Conservation (phyloP, 2,329 filamentous ascomycete genomes). For the Westerdykella aurantiaca region DNA sequence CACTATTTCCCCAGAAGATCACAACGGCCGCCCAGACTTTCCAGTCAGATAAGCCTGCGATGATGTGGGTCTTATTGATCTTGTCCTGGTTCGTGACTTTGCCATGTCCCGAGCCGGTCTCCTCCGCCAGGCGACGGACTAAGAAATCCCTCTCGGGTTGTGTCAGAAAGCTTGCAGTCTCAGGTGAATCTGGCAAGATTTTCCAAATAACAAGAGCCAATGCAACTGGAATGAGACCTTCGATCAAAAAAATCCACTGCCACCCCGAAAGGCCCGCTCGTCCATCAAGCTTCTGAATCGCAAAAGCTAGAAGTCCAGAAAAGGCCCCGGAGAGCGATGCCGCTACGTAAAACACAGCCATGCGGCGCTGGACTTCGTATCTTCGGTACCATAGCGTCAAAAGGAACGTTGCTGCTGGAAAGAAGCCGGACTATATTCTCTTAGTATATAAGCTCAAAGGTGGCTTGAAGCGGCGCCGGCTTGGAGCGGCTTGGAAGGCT, state of each 20-base stretch:
- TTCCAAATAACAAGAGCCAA: slow-evolving; percentile 48
- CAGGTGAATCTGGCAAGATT: slow-evolving; percentile 47
- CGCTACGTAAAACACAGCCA: slow-evolving; percentile 33
- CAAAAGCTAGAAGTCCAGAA: slow-evolving; percentile 32
- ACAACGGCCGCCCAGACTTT: slow-evolving; percentile 30
- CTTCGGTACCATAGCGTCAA: slow-evolving; percentile 34
- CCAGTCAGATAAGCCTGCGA: slow-evolving; percentile 43
- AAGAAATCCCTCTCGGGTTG: slow-evolving; percentile 31
- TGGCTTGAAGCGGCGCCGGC: background rate
- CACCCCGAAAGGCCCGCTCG: slow-evolving; percentile 23
- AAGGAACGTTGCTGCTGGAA: slow-evolving; percentile 56
- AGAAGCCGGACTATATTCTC: slow-evolving; percentile 47
- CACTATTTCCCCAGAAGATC: slow-evolving; percentile 37
- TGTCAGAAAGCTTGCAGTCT: slow-evolving; percentile 36
- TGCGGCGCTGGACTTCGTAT: slow-evolving; percentile 31
- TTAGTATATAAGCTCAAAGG: slow-evolving; percentile 7
- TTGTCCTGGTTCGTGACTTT: slow-evolving; percentile 46
- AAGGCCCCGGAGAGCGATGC: slow-evolving; percentile 32
- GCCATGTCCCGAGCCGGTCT: slow-evolving; percentile 45
- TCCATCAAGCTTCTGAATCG: slow-evolving; percentile 30
- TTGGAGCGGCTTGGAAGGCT: background rate
- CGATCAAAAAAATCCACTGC: slow-evolving; percentile 29
- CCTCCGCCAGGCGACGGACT: slow-evolving; percentile 25
- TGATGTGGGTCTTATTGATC: slow-evolving; percentile 43
- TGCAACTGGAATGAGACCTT: slow-evolving; percentile 27